Conservation (phyloP, 2,329 filamentous ascomycete species). For the Chlorencoelia australis region DNA sequence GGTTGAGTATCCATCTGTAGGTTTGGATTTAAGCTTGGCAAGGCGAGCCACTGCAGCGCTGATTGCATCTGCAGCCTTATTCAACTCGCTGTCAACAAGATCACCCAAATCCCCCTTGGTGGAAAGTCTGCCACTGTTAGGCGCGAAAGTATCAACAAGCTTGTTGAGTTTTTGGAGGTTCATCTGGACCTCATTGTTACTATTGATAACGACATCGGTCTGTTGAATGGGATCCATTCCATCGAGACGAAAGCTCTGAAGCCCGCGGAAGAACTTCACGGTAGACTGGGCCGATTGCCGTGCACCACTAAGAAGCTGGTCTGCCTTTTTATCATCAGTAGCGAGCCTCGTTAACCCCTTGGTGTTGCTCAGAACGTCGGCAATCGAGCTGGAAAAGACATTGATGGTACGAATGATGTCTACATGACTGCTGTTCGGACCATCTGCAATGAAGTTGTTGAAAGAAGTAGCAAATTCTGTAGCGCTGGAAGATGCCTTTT, state of each 20-base stretch:
- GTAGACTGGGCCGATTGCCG: slow-evolving; percentile 78
- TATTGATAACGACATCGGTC: slow-evolving; percentile 95
- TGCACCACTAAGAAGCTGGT: slow-evolving; percentile 72
- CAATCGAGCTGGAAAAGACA: slow-evolving; percentile 79
- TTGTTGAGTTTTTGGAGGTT: slow-evolving; percentile 91
- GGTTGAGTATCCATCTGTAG: slow-evolving; percentile 87
- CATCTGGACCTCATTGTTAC: slow-evolving; percentile 92
- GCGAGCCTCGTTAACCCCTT: slow-evolving; percentile 91
- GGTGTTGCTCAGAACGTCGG: slow-evolving; percentile 90
- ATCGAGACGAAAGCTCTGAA: slow-evolving; percentile 89
- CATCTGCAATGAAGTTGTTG: slow-evolving; percentile 97
- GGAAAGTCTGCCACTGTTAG: slow-evolving; percentile 72
- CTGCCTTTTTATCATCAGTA: slow-evolving; percentile 89
- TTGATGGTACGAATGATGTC: slow-evolving; percentile 92
- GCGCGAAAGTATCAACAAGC: slow-evolving; percentile 82
- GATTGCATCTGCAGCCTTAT: slow-evolving; percentile 90
- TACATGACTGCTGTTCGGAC: slow-evolving; percentile 77
- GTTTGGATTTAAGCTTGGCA: slow-evolving; percentile 89
- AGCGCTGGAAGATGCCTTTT: slow-evolving; percentile 87
- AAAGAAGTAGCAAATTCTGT: slow-evolving; percentile 98
- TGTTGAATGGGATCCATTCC: slow-evolving; percentile 85
- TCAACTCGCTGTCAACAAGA: slow-evolving; percentile 83
- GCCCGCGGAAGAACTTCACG: slow-evolving; percentile 86
- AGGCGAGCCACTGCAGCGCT: slow-evolving; percentile 83
- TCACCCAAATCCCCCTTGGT: slow-evolving; percentile 82